Conservation (phyloP, 2,329 filamentous ascomycete species). For the Microdochium paspali region DNA sequence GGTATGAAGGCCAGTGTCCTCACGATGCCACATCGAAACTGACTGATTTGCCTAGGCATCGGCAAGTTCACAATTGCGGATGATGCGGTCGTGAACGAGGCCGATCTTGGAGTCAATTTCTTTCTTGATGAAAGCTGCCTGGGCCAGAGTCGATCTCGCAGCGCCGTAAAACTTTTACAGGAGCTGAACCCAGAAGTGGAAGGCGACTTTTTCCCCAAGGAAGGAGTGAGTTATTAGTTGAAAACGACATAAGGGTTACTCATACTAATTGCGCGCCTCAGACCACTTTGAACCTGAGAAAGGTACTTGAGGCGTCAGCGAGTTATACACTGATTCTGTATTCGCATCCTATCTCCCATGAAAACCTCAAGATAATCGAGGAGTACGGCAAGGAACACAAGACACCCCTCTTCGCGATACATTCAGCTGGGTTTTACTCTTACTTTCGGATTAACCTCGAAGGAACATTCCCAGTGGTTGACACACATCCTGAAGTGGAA, state of each 20-base stretch:
- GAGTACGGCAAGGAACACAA: conserved; percentile 41
- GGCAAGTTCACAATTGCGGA: conserved; percentile 90
- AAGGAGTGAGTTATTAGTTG: conserved; percentile 23
- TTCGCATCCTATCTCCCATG: conserved; percentile 35
- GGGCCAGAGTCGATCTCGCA: conserved; percentile 69
- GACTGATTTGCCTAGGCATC: conserved; percentile 47
- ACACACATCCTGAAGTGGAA: conserved; percentile 87
- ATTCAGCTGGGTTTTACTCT: conserved; percentile 87
- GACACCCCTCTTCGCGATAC: conserved; percentile 71
- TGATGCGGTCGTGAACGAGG: conserved; percentile 62
- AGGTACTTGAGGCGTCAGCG: conserved; percentile 28
- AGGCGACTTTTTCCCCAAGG: conserved; percentile 57
- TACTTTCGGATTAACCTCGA: conserved; percentile 75
- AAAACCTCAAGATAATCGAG: conserved; percentile 34
- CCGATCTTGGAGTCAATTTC: conserved; percentile 92
- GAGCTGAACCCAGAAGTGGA: conserved; percentile 92
- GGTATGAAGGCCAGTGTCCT: conserved; percentile 31
- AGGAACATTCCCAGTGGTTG: conserved; percentile 80
- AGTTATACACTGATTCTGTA: conserved; percentile 47
- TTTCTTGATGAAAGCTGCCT: conserved; percentile 76
- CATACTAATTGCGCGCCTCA: conserved; percentile 10
- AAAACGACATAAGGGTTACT: conserved; percentile 2
- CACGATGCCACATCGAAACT: conserved; percentile 1
- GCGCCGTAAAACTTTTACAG: conserved; percentile 64
- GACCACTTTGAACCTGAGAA: conserved; percentile 24